Evolutionary conservation across 2,329 filamentous ascomycete genomes (phyloP).

Genomic region (Aureobasidium sp.): DNA sequence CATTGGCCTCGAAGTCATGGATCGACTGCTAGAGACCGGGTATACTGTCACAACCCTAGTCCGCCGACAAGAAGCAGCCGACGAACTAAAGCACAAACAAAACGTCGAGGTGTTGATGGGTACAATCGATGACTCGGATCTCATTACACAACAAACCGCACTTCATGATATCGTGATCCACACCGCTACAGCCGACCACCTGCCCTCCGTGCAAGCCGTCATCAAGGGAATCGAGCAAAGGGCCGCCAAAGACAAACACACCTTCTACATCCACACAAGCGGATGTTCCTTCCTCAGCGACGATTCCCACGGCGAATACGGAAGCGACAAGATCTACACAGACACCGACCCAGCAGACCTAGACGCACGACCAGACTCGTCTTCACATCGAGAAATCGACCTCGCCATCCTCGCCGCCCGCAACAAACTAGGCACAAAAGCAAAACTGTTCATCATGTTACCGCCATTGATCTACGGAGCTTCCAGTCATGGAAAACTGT

Average conservation of each 20-base stretch:
- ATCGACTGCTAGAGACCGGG: slow-evolving; percentile 34
- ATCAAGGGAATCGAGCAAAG: slow-evolving; percentile 36
- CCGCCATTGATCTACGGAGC: slow-evolving; percentile 42
- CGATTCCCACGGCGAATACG: slow-evolving; percentile 26
- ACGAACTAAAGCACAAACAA: slow-evolving; percentile 27
- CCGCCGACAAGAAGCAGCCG: slow-evolving; percentile 32
- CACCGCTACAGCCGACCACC: slow-evolving; percentile 43
- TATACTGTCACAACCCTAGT: slow-evolving; percentile 38
- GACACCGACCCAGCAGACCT: slow-evolving; percentile 35
- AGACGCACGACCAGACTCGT: slow-evolving; percentile 34
- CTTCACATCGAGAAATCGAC: slow-evolving; percentile 40
- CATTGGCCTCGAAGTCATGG: slow-evolving; percentile 42
- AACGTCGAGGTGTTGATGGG: slow-evolving; percentile 34
- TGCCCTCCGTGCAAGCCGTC: slow-evolving; percentile 38
- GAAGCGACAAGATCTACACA: slow-evolving; percentile 34
- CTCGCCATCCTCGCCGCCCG: slow-evolving; percentile 34
- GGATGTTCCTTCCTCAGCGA: slow-evolving; percentile 38
- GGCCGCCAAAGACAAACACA: slow-evolving; percentile 29
- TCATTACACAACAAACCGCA: slow-evolving; percentile 32
- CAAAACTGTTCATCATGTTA: slow-evolving; percentile 42
- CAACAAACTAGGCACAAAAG: slow-evolving; percentile 31
- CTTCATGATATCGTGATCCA: slow-evolving; percentile 40
- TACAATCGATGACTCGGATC: slow-evolving; percentile 33
- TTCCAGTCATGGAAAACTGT: slow-evolving; percentile 32
- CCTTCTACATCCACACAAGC: slow-evolving; percentile 44